Evolutionary conservation across 2,329 filamentous ascomycete genomes (phyloP).

Genomic region (Colletotrichum nymphaeae): DNA sequence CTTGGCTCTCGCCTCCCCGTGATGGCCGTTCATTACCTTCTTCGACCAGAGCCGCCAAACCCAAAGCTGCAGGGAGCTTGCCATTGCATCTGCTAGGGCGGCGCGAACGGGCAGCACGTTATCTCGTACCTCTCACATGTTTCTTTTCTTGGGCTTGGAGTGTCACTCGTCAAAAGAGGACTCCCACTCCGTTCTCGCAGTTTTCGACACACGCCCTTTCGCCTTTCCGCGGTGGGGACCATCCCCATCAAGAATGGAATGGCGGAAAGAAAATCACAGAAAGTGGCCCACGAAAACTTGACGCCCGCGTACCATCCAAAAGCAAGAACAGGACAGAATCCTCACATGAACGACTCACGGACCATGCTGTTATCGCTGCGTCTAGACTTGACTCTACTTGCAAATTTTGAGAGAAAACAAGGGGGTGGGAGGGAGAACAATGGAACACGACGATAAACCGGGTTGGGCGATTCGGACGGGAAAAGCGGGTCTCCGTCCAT

Average conservation of each 20-base stretch:
- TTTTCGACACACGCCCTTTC: background rate
- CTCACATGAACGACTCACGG: conserved; percentile 18
- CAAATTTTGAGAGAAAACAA: background rate
- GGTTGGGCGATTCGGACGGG: conserved; percentile 28
- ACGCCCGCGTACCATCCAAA: background rate
- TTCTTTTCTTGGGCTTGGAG: background rate
- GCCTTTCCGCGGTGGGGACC: background rate
- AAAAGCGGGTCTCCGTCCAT: conserved; percentile 9
- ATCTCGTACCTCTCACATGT: background rate
- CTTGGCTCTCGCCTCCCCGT: background rate
- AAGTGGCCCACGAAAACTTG: background rate
- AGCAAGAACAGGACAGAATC: background rate
- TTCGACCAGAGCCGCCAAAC: background rate
- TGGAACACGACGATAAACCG: background rate
- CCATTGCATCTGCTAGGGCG: background rate
- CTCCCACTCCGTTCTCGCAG: background rate
- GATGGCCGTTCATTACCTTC: background rate
- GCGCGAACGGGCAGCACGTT: background rate
- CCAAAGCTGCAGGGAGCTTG: background rate
- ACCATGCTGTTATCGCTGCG: background rate
- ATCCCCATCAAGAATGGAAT: background rate
- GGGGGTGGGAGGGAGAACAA: no score
- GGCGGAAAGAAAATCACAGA: background rate
- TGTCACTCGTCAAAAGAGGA: background rate
- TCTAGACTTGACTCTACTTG: background rate